These are phyloP conservation scores for Albugo laibachii DNA, from an alignment of 352 stramenopile species.

Conservation along the genomic window DNA sequence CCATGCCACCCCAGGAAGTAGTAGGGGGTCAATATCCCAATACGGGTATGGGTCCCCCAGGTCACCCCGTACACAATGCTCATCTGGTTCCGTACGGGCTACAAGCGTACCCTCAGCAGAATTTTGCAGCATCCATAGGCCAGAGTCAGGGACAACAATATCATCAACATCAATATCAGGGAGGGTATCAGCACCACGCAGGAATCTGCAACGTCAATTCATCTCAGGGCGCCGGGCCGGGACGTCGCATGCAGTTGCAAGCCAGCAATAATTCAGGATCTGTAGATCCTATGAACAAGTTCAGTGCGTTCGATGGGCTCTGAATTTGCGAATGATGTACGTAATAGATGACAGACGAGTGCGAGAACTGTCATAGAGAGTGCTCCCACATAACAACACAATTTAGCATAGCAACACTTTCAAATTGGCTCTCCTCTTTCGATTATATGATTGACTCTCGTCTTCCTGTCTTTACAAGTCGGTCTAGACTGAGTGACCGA, in stretches of 20 bases:
- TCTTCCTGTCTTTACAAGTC: too few relatives aligned
- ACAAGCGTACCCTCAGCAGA: constrained; percentile 6
- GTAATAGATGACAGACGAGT: too few relatives aligned
- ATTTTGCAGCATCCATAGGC: constrained; percentile 8
- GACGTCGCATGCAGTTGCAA: constrained; percentile 56
- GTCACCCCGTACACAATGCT: constrained; percentile 43
- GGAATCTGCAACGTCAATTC: not conserved
- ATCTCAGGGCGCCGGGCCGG: constrained; percentile 23
- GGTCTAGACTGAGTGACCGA: constrained; percentile 44
- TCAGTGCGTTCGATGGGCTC: constrained; percentile 62
- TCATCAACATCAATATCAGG: constrained; percentile 8
- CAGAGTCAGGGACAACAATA: constrained; percentile 5
- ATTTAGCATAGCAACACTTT: too few relatives aligned
- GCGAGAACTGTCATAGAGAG: too few relatives aligned
- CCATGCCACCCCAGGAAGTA: not conserved
- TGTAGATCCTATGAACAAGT: constrained; percentile 29
- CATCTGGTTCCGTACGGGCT: constrained; percentile 66
- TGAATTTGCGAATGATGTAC: too few relatives aligned
- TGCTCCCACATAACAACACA: too few relatives aligned
- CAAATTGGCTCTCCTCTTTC: too few relatives aligned
- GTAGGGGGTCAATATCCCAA: constrained; percentile 1
- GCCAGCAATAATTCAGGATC: constrained; percentile 28
- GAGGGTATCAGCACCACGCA: constrained; percentile 3
- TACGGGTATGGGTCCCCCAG: constrained; percentile 16
- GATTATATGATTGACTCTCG: too few relatives aligned